These are phyloP conservation scores for Pterocarpus macrocarpus DNA, from an alignment of 306 rosid genomes.

Conservation along the genomic window DNA sequence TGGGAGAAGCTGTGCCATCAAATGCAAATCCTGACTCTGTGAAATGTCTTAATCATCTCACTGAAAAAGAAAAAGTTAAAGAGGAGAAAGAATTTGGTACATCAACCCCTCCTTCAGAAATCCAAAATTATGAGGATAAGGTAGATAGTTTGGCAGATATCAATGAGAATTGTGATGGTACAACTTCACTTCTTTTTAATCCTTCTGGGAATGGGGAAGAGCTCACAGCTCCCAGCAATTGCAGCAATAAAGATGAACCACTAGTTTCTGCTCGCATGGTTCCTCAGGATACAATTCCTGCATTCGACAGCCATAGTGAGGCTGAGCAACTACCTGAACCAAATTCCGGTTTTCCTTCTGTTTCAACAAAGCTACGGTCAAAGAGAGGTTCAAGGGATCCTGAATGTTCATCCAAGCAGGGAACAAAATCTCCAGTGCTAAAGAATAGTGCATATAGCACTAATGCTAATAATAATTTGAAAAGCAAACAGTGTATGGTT, in stretches of 20 bases:
- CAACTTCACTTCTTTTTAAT: slow-evolving; percentile 55
- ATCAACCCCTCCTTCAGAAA: slow-evolving; percentile 50
- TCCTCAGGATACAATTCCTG: slow-evolving; percentile 52
- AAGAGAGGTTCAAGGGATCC: slow-evolving; percentile 65
- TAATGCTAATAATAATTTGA: slow-evolving; percentile 51
- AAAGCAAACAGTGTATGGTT: slow-evolving; percentile 47
- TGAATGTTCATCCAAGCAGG: slow-evolving; percentile 71
- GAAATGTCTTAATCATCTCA: slow-evolving; percentile 46
- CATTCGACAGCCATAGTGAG: slow-evolving; percentile 47
- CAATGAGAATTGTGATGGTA: slow-evolving; percentile 49
- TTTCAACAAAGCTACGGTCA: slow-evolving; percentile 70
- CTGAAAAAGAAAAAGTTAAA: slow-evolving; percentile 57
- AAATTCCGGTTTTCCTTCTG: slow-evolving; percentile 54
- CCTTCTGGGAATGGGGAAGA: slow-evolving; percentile 53
- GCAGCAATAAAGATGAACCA: slow-evolving; percentile 58
- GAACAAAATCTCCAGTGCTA: slow-evolving; percentile 52
- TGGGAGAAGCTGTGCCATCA: slow-evolving; percentile 63
- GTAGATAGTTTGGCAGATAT: slow-evolving; percentile 49
- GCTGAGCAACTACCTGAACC: slow-evolving; percentile 58
- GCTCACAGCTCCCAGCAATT: slow-evolving; percentile 50
- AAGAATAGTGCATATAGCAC: slow-evolving; percentile 56
- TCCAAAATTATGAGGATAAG: slow-evolving; percentile 49
- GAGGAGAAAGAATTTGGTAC: slow-evolving; percentile 53
- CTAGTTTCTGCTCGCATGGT: slow-evolving; percentile 51
- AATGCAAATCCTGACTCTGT: slow-evolving; percentile 58